These are phyloP conservation scores for Neurospora intermedia DNA, from an alignment of 495 filamentous ascomycete species.

Conservation along the genomic window DNA sequence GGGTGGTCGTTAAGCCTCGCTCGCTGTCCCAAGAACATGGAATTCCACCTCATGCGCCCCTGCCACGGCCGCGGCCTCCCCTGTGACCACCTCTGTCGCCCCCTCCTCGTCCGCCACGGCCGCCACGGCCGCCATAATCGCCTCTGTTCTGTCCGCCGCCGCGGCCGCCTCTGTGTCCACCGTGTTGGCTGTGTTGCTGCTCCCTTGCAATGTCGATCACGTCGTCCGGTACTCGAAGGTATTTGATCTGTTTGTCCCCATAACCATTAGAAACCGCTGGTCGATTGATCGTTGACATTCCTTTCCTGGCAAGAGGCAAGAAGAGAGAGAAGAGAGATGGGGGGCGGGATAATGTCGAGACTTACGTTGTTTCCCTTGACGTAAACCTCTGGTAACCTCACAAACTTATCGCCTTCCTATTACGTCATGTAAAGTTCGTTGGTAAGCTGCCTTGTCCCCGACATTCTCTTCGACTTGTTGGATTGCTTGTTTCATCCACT, in stretches of 20 bases:
- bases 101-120: slow-evolving; percentile 42
- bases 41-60: slow-evolving; percentile 13
- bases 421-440: background rate
- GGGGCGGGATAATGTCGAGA: background rate
- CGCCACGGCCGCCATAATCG: slow-evolving; percentile 49
- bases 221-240: slow-evolving; percentile 88
- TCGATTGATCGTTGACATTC: background rate
- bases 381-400: slow-evolving; percentile 83
- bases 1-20: background rate
- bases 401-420: slow-evolving; percentile 85
- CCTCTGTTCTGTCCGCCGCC: slow-evolving; percentile 56
- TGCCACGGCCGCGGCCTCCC: slow-evolving; percentile 38
- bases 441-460: slow-evolving; percentile 1
- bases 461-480: background rate
- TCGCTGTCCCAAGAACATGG: background rate
- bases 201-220: slow-evolving; percentile 91
- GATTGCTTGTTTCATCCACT: background rate
- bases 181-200: slow-evolving; percentile 60
- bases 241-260: slow-evolving; percentile 69
- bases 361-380: slow-evolving; percentile 92
- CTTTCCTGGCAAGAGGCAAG: background rate
- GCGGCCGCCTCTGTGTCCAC: slow-evolving; percentile 52
- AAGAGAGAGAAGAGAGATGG: no score
- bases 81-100: slow-evolving; percentile 27
- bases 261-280: background rate